A percentile compares a stretch with the other conserved stretches of the same genome.
Conservation (phyloP, 805 yeast species). For the Sungouiozyma ichnusensis region DNA sequence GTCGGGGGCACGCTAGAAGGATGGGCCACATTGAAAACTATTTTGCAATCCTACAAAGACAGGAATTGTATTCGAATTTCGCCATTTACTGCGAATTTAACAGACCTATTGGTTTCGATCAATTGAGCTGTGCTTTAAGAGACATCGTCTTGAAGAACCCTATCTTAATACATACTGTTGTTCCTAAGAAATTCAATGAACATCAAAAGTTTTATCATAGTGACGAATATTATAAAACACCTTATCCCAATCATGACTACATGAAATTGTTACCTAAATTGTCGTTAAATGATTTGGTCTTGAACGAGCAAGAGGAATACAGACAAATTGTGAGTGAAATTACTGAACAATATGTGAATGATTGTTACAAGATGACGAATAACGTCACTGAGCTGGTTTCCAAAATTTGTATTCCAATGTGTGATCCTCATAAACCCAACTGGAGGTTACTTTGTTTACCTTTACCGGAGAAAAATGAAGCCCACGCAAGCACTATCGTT, state of each 20-base stretch:
- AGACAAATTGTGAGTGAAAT: constrained; percentile 5
- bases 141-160: constrained; percentile 15
- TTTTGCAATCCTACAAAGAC: constrained; percentile 19
- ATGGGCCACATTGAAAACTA: constrained; percentile 22
- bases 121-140: constrained; percentile 11
- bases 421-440: constrained; percentile 12
- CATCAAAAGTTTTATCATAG: constrained; percentile 12
- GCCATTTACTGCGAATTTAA: constrained; percentile 14
- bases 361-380: constrained; percentile 8
- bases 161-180: constrained; percentile 11
- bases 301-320: constrained; percentile 17
- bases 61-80: constrained; percentile 18
- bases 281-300: constrained; percentile 11
- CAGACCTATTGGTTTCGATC: constrained; percentile 3
- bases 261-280: constrained; percentile 13
- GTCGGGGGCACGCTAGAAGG: constrained; percentile 25
- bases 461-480: background rate
- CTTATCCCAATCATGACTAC: constrained; percentile 18
- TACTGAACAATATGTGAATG: constrained; percentile 6
- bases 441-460: constrained; percentile 19
- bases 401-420: constrained; percentile 11
- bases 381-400: constrained; percentile 10
- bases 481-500: no score
- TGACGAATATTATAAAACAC: constrained; percentile 12
- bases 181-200: constrained; percentile 12